Base-by-base conservation (phyloP, 176 grass and related monocot genomes). In the Pharus latifolius region DNA sequence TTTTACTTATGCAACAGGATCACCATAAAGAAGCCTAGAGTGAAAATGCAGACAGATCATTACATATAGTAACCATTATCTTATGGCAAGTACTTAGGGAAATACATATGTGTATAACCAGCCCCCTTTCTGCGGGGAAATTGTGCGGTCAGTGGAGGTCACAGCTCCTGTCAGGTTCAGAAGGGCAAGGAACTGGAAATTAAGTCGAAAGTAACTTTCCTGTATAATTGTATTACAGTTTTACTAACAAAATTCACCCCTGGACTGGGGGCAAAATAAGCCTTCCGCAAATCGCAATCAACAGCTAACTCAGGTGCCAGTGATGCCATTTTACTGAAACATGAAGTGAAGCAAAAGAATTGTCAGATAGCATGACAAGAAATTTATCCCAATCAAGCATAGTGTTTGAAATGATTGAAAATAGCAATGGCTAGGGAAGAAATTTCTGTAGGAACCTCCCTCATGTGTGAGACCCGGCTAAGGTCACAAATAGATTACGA, bases 241-340 rank as follows among this genome's bases (percentile, higher is more conserved):
- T 56, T 16, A 65, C 67, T 70, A 76, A 70, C 64, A 80, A 85
- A 80, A 64, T 70, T 80, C 48, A 38, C 56, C 56, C 71, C 56
- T 16, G 14, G n/a, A 75, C 6, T 5, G 10, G 76, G 70, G 64
- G 23, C 24, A 80, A 70, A 82, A 85, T 63, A 86, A 81, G 35
- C 49, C 77, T 80, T 76, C 42, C 18, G 32, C 10, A 76, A 76
- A 76, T 70, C 42, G 5, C 23, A 43, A 46, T 56, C 42, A 49
- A 43, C 27, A 28, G 72, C 32, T 45, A 57, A 76, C 32, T 76
- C 4, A n/a, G 11, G 42, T 70, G 64, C 42, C 31, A 26, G 69
- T 49, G 57, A 59, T 51, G 64, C 56, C 83, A 72, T 72, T 31
- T 70, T 63, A 57, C 71, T 81, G 71, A 58, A 81, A 81, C 10